A percentile compares a stretch with the other conserved stretches of the same genome.
Evolutionary conservation across 148 eudicot genomes (phyloP).

Genomic region (Beta vulgaris): DNA sequence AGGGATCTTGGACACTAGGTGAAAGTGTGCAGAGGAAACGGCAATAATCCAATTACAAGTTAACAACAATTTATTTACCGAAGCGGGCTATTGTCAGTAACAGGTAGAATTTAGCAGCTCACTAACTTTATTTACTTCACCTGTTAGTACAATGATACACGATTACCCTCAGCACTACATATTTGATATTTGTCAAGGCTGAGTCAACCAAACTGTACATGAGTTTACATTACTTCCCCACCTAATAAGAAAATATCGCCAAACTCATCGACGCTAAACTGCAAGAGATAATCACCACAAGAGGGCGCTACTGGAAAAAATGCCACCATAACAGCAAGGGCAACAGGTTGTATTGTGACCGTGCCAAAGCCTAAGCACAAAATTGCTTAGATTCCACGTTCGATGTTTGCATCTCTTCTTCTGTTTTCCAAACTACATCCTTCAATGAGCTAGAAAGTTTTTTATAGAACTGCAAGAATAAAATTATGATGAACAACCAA

Average conservation of each 20-base stretch:
- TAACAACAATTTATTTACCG: too few relatives aligned
- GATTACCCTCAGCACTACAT: not conserved
- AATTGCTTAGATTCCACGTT: constrained; percentile 11
- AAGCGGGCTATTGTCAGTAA: too few relatives aligned
- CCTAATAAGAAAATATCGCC: constrained; percentile 7
- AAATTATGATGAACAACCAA: not conserved
- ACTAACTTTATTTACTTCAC: not conserved
- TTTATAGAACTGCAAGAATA: constrained; percentile 63
- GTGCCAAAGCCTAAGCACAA: not conserved
- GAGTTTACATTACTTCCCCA: not conserved
- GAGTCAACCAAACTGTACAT: constrained; percentile 3
- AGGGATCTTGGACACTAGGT: too few relatives aligned
- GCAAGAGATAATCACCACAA: not conserved
- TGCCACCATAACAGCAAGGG: not conserved
- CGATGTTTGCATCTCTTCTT: constrained; percentile 68
- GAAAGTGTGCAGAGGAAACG: too few relatives aligned
- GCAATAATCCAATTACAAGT: too few relatives aligned
- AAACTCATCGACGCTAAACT: constrained; percentile 4
- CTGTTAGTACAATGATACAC: not conserved
- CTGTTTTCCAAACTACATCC: constrained; percentile 96
- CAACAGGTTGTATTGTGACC: not conserved
- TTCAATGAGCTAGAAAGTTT: constrained; percentile 69
- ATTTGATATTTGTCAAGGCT: not conserved
- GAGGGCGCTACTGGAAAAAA: not conserved
- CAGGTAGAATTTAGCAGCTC: too few relatives aligned